Conservation (phyloP, 345 rosid genomes). For the Eucalyptus curtisii region DNA sequence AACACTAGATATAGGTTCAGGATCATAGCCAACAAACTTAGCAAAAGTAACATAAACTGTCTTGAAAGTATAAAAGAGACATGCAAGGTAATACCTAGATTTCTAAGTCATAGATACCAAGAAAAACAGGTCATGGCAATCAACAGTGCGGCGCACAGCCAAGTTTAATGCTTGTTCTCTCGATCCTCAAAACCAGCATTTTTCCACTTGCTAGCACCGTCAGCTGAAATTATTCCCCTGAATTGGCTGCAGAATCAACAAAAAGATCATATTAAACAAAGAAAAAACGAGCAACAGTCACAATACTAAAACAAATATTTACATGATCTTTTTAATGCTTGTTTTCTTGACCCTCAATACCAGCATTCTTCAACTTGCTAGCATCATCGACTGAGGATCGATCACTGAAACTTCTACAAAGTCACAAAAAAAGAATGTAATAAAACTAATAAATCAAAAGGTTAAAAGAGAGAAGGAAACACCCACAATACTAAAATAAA, state of each 20-base stretch:
- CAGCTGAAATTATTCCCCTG: neutral
- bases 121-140: neutral
- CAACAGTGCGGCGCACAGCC: conserved; percentile 1
- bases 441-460: neutral
- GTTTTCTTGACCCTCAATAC: conserved; percentile 17
- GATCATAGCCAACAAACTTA: neutral
- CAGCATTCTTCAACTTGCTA: conserved; percentile 24
- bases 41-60: conserved; percentile 32
- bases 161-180: conserved; percentile 26
- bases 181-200: neutral
- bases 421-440: neutral
- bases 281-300: neutral
- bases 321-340: neutral
- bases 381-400: conserved; percentile 25
- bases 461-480: neutral
- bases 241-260: neutral
- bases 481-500: neutral
- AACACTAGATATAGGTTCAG: neutral
- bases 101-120: conserved; percentile 16
- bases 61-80: conserved; percentile 20
- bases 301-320: neutral
- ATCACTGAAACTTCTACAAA: conserved; percentile 24
- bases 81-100: conserved; percentile 15
- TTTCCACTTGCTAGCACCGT: neutral
- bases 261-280: neutral